Conservation (phyloP, 768 basidiomycete species). For the Gloeostereum incarnatum region DNA sequence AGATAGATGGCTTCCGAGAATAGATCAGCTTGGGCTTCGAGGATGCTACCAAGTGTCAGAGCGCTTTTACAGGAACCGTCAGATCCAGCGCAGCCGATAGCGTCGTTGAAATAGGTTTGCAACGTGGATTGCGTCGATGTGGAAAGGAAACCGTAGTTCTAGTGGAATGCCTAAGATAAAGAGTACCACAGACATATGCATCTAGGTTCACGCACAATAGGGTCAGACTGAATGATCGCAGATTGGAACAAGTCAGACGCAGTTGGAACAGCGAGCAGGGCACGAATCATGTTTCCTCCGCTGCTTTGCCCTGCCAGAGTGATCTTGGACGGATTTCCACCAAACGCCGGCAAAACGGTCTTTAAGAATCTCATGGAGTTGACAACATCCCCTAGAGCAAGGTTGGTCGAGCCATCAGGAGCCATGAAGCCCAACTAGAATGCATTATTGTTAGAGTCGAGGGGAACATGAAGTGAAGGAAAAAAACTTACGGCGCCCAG, state of each 20-base stretch:
- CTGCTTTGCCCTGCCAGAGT: slow-evolving; percentile 79
- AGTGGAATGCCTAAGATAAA: slow-evolving; percentile 4
- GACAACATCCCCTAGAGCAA: slow-evolving; percentile 62
- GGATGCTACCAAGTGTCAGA: slow-evolving; percentile 39
- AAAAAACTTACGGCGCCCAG: slow-evolving; percentile 54
- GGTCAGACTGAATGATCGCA: slow-evolving; percentile 81
- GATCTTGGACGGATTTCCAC: slow-evolving; percentile 55
- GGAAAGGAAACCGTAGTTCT: slow-evolving; percentile 70
- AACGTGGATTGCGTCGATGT: slow-evolving; percentile 42
- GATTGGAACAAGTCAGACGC: slow-evolving; percentile 65
- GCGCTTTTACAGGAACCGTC: slow-evolving; percentile 40
- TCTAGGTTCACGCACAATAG: slow-evolving; percentile 46
- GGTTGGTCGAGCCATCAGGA: slow-evolving; percentile 61
- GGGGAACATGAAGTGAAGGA: background rate
- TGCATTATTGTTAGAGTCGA: slow-evolving; percentile 6
- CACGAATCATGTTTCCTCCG: slow-evolving; percentile 71
- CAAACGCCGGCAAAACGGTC: slow-evolving; percentile 49
- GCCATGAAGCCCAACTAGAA: slow-evolving; percentile 65
- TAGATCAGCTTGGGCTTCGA: slow-evolving; percentile 43
- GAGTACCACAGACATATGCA: background rate
- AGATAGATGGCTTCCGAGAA: slow-evolving; percentile 29
- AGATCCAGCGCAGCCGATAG: slow-evolving; percentile 34
- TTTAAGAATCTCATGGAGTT: slow-evolving; percentile 57
- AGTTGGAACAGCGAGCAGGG: slow-evolving; percentile 64
- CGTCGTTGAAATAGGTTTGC: slow-evolving; percentile 39